These are phyloP conservation scores for Fusarium albidum DNA, from an alignment of 2,329 filamentous ascomycete genomes.

Conservation along the genomic window DNA sequence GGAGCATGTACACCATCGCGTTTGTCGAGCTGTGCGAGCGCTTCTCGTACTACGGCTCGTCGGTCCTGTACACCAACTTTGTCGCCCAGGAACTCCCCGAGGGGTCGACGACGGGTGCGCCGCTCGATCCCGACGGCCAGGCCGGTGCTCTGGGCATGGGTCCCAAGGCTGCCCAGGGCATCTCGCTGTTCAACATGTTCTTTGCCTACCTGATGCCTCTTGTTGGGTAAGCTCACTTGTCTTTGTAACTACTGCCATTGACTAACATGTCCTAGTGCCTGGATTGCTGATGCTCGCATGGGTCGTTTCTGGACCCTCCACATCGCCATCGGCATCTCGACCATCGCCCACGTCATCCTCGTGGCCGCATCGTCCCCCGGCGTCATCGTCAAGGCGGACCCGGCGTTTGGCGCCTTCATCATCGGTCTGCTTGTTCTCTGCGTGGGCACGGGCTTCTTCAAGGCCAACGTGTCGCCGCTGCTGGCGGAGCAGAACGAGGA, in stretches of 20 bases:
- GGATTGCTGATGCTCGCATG: constrained; percentile 73
- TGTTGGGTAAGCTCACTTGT: constrained; percentile 60
- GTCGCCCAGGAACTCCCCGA: constrained; percentile 63
- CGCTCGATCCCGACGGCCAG: constrained; percentile 42
- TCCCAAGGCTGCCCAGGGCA: constrained; percentile 60
- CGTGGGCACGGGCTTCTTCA: constrained; percentile 81
- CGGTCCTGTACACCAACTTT: constrained; percentile 74
- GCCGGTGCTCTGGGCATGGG: constrained; percentile 67
- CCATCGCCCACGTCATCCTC: constrained; percentile 72
- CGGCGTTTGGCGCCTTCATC: constrained; percentile 71
- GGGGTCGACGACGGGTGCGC: constrained; percentile 63
- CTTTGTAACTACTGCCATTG: no score
- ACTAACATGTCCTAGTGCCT: constrained; percentile 48
- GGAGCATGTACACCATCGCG: constrained; percentile 73
- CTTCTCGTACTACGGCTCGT: constrained; percentile 79
- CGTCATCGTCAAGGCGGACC: constrained; percentile 66
- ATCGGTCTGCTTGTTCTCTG: constrained; percentile 66
- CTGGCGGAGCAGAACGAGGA: constrained; percentile 75
- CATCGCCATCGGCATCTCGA: constrained; percentile 70
- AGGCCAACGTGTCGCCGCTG: constrained; percentile 78
- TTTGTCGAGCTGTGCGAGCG: constrained; percentile 80
- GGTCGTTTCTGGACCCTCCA: constrained; percentile 79
- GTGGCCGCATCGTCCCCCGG: constrained; percentile 70
- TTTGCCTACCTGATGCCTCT: constrained; percentile 69
- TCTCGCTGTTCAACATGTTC: constrained; percentile 65